Conservation (phyloP, 1,139 yeast genomes). For the Lizanozyma gosingica region DNA sequence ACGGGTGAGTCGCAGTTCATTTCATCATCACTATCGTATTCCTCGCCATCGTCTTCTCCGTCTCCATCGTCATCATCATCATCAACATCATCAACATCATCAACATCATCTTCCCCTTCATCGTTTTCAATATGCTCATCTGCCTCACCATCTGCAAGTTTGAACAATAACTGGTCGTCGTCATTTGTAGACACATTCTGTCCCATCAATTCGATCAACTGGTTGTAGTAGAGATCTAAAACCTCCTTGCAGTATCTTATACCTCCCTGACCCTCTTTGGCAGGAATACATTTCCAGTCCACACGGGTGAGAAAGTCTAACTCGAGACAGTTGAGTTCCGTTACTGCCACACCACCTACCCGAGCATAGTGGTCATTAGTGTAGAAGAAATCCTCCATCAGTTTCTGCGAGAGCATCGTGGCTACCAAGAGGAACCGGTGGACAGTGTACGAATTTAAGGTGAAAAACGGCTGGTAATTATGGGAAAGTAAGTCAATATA, state of each 20-base stretch:
- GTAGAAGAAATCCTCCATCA: slow-evolving; percentile 89
- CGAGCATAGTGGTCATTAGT: slow-evolving; percentile 91
- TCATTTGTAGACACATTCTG: slow-evolving; percentile 14
- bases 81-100: slow-evolving; percentile 9
- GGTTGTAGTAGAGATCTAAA: slow-evolving; percentile 49
- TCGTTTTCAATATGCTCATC: slow-evolving; percentile 8
- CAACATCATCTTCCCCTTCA: slow-evolving; percentile 8
- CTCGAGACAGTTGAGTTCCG: slow-evolving; percentile 81
- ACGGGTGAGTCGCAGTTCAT: slow-evolving; percentile 1
- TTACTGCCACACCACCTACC: slow-evolving; percentile 87
- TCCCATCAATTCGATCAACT: slow-evolving; percentile 58
- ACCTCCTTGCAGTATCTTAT: slow-evolving; percentile 30
- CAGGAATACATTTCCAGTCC: slow-evolving; percentile 51
- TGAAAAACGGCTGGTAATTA: slow-evolving; percentile 67
- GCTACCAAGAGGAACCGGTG: slow-evolving; percentile 88
- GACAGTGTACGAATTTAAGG: slow-evolving; percentile 83
- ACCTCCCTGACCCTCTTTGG: slow-evolving; percentile 19
- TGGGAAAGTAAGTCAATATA: slow-evolving; percentile 80
- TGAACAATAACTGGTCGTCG: slow-evolving; percentile 4
- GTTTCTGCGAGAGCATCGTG: slow-evolving; percentile 85
- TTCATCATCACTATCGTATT: slow-evolving; percentile 5
- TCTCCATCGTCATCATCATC: slow-evolving; percentile 7
- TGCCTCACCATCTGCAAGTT: slow-evolving; percentile 6
- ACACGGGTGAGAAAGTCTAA: slow-evolving; percentile 79
- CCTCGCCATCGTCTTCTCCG: slow-evolving; percentile 5